Evolutionary conservation across 495 filamentous ascomycete genomes (phyloP).

Genomic region (Penicillium paxilli): DNA sequence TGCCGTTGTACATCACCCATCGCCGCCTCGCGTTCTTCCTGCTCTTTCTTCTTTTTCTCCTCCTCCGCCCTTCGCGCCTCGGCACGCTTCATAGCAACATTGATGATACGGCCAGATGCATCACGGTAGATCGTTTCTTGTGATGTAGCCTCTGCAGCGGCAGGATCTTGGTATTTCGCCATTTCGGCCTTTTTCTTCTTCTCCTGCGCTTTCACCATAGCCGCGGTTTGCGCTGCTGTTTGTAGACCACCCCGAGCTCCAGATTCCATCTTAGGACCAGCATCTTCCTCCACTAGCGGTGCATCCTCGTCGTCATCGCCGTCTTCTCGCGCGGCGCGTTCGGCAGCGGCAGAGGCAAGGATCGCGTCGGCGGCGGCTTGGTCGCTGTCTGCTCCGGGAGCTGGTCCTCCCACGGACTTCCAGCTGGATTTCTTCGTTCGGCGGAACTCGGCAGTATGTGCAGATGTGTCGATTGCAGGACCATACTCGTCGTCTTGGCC

Average conservation of each 20-base stretch:
- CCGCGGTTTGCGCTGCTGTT: slow-evolving; percentile 71
- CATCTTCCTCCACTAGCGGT: slow-evolving; percentile 30
- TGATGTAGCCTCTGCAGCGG: slow-evolving; percentile 36
- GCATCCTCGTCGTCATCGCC: slow-evolving; percentile 53
- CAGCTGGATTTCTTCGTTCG: slow-evolving; percentile 75
- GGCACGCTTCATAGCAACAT: slow-evolving; percentile 84
- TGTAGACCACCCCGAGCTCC: slow-evolving; percentile 87
- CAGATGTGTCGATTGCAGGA: slow-evolving; percentile 49
- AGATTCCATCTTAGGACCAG: slow-evolving; percentile 65
- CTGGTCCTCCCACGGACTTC: slow-evolving; percentile 62
- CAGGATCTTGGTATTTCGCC: slow-evolving; percentile 38
- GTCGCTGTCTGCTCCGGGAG: slow-evolving; percentile 45
- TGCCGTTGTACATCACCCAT: slow-evolving; percentile 82
- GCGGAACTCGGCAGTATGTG: slow-evolving; percentile 67
- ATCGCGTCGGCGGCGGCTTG: slow-evolving; percentile 79
- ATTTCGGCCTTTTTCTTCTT: slow-evolving; percentile 44
- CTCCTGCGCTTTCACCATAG: slow-evolving; percentile 75
- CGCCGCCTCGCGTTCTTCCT: slow-evolving; percentile 59
- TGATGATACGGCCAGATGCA: slow-evolving; percentile 87
- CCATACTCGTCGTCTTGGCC: slow-evolving; percentile 45
- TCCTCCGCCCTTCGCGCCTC: slow-evolving; percentile 74
- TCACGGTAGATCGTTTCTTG: slow-evolving; percentile 91
- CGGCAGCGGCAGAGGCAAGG: slow-evolving; percentile 70
- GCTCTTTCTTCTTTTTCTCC: slow-evolving; percentile 65
- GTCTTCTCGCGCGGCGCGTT: slow-evolving; percentile 44